Base-by-base conservation (phyloP, 495 filamentous ascomycete species). In the Thozetella sp. region DNA sequence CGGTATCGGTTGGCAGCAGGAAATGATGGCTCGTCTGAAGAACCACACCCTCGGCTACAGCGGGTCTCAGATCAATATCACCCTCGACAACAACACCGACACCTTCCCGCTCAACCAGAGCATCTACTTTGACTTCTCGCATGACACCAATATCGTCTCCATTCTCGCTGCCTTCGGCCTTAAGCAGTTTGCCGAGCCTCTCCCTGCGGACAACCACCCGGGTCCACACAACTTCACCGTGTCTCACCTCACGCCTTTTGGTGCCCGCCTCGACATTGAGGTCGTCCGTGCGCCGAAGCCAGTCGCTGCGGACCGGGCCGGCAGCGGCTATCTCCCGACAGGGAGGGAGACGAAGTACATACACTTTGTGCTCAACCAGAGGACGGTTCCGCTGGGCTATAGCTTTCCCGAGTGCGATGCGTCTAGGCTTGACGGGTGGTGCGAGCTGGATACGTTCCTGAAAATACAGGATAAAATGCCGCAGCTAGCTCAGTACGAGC, bases 41-140 rank as follows among this genome's bases (percentile, higher is more conserved):
- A 73, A 83, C 62, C 83, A 86, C 62, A 75, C 82, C 3, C 72
- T 82, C 22, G 77, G 75, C 20, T 76, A 76, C 19, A 79, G 79
- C 1, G 76, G 78, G 11, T 83, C 79, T 11, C 82, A 85, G 61
- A 79, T 86, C 75, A 89, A 90, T 65, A 67, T 80, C 34, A 94
- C 92, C 0, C 80, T 96, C 0, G 90, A 96, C 69, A 76, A 73
- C 25, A 77, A 81, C 56, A 72, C 77, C 1, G 63, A 64, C 15
- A 90, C 88, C 0, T 96, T 95, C 66, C 91, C 92, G 0, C 70
- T 94, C 2, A 80, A 87, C 61, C 75, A 76, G 23, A 78, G 61
- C 22, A 70, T 94, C 0, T 96, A 91, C 60, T 88, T 91, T 0
- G 92, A 96, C 75, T 94, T 96, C 67, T 88, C 86, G 9, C 92